Conservation (phyloP, 306 rosid species). For the Inga leiocalycina region DNA sequence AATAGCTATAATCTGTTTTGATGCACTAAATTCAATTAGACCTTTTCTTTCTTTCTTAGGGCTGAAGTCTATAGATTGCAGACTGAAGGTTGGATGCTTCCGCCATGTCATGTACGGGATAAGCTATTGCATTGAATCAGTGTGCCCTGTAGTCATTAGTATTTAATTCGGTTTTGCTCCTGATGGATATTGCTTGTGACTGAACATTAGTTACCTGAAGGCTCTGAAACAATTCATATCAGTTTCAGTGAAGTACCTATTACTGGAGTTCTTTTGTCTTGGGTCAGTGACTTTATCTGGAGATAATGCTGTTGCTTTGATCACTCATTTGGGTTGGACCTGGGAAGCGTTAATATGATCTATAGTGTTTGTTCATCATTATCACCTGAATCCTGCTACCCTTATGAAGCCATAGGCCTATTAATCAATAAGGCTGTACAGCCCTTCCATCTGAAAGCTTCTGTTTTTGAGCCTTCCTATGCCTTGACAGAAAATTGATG, state of each 20-base stretch:
- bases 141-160: constrained; percentile 48
- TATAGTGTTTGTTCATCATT: constrained; percentile 49
- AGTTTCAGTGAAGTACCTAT: constrained; percentile 59
- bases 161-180: constrained; percentile 42
- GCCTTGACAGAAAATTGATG: constrained; percentile 68
- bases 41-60: constrained; percentile 49
- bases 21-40: constrained; percentile 9
- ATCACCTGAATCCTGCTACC: constrained; percentile 39
- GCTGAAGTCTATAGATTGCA: constrained; percentile 49
- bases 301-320: constrained; percentile 46
- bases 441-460: constrained; percentile 64
- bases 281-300: constrained; percentile 44
- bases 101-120: constrained; percentile 52
- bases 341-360: constrained; percentile 64
- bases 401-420: constrained; percentile 47
- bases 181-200: constrained; percentile 57
- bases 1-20: neutral
- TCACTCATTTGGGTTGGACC: constrained; percentile 44
- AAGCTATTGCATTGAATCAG: constrained; percentile 50
- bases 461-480: constrained; percentile 62
- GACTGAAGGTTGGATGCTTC: constrained; percentile 53
- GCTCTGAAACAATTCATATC: constrained; percentile 47
- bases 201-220: constrained; percentile 41
- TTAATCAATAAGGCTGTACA: constrained; percentile 74
- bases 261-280: constrained; percentile 43